A percentile compares a stretch with the other conserved stretches of the same genome.
Conservation (phyloP, 2,329 filamentous ascomycete genomes). For the Chaetothyriales sp. region DNA sequence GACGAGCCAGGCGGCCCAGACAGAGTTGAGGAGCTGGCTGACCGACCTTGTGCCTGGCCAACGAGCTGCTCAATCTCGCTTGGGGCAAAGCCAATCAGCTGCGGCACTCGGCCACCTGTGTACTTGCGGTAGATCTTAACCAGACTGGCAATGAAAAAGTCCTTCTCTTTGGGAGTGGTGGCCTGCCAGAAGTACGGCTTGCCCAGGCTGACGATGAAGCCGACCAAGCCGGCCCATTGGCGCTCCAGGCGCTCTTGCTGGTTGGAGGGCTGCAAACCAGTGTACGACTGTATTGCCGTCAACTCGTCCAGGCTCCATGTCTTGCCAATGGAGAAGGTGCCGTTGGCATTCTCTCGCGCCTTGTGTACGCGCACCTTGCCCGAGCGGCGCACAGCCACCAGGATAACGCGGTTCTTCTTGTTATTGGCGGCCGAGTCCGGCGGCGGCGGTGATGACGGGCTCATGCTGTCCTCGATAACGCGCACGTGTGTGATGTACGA, state of each 20-base stretch:
- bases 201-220: constrained; percentile 74
- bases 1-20: too few relatives aligned
- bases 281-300: constrained; percentile 66
- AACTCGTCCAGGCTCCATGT: constrained; percentile 95
- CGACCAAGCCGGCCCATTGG: constrained; percentile 65
- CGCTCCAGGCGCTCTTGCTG: constrained; percentile 47
- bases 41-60: neutral
- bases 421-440: constrained; percentile 56
- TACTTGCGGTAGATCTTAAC: constrained; percentile 97
- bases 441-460: constrained; percentile 72
- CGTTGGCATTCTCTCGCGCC: constrained; percentile 85
- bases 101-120: constrained; percentile 67
- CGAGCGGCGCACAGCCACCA: constrained; percentile 82
- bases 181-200: constrained; percentile 98
- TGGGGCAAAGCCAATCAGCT: constrained; percentile 67
- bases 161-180: constrained; percentile 85
- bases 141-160: constrained; percentile 92
- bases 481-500: constrained; percentile 97
- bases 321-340: constrained; percentile 92
- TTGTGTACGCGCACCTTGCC: constrained; percentile 93
- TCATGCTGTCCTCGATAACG: constrained; percentile 70
- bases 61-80: constrained; percentile 59
- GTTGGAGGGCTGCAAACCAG: constrained; percentile 41
- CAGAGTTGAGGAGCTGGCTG: too few relatives aligned
- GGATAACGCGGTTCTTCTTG: constrained; percentile 82